These are phyloP conservation scores for Candida multigemmis DNA, from an alignment of 805 yeast genomes.

Conservation along the genomic window DNA sequence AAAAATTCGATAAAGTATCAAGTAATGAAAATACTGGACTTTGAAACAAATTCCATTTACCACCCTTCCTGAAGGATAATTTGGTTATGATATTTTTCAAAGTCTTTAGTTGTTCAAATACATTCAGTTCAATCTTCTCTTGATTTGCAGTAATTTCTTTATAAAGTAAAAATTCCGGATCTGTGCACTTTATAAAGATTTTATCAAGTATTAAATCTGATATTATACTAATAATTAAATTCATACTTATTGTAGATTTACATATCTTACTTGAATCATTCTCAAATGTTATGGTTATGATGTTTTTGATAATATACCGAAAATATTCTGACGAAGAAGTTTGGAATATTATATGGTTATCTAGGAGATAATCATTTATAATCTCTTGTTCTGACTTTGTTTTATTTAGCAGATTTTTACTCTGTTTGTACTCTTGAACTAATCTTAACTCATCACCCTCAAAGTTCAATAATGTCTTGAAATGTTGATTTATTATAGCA, in stretches of 20 bases:
- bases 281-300: constrained; percentile 10
- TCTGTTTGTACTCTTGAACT: constrained; percentile 5
- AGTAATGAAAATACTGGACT: constrained; percentile 4
- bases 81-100: background rate
- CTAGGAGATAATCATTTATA: constrained; percentile 6
- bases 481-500: constrained; percentile 13
- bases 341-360: constrained; percentile 12
- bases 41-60: constrained; percentile 4
- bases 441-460: constrained; percentile 7
- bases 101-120: background rate
- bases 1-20: constrained; percentile 6
- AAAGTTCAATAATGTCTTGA: constrained; percentile 7
- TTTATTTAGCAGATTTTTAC: constrained; percentile 2
- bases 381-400: constrained; percentile 4
- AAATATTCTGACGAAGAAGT: constrained; percentile 9
- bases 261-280: constrained; percentile 6
- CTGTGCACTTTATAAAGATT: constrained; percentile 12
- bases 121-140: constrained; percentile 2
- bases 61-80: constrained; percentile 2
- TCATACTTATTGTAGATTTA: constrained; percentile 14
- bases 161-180: constrained; percentile 16
- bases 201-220: constrained; percentile 20
- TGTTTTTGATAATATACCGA: constrained; percentile 12
- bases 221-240: constrained; percentile 13
- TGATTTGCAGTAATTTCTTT: constrained; percentile 4